A percentile compares a stretch with the other conserved stretches of the same genome.
Evolutionary conservation across 2,329 filamentous ascomycete species (phyloP).

Genomic region (Pseudogymnoascus sp.): DNA sequence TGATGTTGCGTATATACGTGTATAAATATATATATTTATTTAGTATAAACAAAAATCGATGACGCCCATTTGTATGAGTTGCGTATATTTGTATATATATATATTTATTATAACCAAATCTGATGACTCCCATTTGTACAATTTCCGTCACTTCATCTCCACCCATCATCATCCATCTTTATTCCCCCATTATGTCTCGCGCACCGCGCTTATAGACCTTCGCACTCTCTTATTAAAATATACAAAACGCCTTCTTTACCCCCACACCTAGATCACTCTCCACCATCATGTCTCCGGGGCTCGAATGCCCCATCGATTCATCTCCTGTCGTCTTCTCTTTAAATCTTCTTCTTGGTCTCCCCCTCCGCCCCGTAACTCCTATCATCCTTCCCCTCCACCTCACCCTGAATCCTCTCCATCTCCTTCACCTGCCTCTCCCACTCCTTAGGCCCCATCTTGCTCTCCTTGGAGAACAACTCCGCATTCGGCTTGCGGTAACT

Average conservation of each 20-base stretch:
- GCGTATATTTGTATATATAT: too few species aligned
- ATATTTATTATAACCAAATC: neutral
- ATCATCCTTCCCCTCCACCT: conserved; percentile 39
- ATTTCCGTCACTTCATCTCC: neutral
- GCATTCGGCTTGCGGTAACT: conserved; percentile 81
- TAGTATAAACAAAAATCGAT: too few species aligned
- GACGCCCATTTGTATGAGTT: too few species aligned
- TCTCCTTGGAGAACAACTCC: conserved; percentile 75
- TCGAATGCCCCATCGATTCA: neutral
- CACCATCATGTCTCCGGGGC: too few species aligned
- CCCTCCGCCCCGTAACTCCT: conserved; percentile 19
- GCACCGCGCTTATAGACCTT: neutral
- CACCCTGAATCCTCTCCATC: conserved; percentile 51
- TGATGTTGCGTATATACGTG: neutral
- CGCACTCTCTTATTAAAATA: neutral
- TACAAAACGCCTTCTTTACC: neutral
- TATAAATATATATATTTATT: neutral
- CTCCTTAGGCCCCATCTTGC: conserved; percentile 73
- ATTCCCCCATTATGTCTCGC: neutral
- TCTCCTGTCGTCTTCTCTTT: neutral
- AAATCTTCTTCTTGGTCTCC: conserved; percentile 6
- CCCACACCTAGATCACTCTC: neutral
- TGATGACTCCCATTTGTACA: neutral
- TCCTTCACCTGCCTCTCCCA: conserved; percentile 75
- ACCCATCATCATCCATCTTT: neutral